These are phyloP conservation scores for Talaromyces amestolkiae DNA, from an alignment of 2,329 filamentous ascomycete species.

Conservation along the genomic window DNA sequence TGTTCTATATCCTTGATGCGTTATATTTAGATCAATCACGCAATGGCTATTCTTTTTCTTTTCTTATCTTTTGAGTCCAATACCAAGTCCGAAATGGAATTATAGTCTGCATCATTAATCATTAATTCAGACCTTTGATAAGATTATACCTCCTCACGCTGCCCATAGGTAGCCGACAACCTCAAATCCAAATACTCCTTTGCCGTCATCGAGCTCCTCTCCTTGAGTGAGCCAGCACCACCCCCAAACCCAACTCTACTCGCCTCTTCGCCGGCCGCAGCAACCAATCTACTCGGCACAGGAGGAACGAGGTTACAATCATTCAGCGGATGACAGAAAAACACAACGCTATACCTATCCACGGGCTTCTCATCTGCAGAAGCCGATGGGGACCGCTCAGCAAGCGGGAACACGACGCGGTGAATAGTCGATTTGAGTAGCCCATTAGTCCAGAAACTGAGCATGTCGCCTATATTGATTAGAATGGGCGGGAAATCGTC, in stretches of 20 bases:
- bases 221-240: slow-evolving; percentile 34
- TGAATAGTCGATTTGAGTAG: slow-evolving; percentile 85
- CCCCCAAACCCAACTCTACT: slow-evolving; percentile 43
- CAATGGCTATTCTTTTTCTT: slow-evolving; percentile 1
- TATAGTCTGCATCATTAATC: background rate
- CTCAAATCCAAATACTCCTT: slow-evolving; percentile 58
- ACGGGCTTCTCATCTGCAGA: slow-evolving; percentile 23
- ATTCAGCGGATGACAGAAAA: slow-evolving; percentile 63
- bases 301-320: slow-evolving; percentile 50
- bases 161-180: slow-evolving; percentile 58
- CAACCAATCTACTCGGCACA: slow-evolving; percentile 54
- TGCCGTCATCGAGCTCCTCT: slow-evolving; percentile 52
- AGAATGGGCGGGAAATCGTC: slow-evolving; percentile 63
- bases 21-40: slow-evolving; percentile 8
- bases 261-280: slow-evolving; percentile 32
- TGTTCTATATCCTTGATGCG: slow-evolving; percentile 23
- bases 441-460: slow-evolving; percentile 88
- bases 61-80: background rate
- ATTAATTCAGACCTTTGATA: background rate
- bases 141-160: slow-evolving; percentile 26
- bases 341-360: slow-evolving; percentile 59
- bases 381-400: slow-evolving; percentile 36
- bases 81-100: background rate
- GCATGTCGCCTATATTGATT: slow-evolving; percentile 68
- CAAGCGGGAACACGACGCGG: slow-evolving; percentile 69